Conservation (phyloP, 495 filamentous ascomycete genomes). For the Amphirosellinia nigrospora region DNA sequence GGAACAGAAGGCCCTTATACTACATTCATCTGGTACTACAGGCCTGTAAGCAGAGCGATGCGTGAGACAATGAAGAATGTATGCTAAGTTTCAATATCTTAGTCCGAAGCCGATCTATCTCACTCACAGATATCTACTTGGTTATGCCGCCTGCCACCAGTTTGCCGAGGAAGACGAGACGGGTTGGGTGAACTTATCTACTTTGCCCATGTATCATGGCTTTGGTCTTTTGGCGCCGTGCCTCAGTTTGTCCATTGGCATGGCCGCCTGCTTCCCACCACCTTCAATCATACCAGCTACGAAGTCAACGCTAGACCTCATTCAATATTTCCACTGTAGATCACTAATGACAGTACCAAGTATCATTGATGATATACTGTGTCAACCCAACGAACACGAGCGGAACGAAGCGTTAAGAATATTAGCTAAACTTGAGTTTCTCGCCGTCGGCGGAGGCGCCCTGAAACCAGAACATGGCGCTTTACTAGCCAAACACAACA, state of each 20-base stretch:
- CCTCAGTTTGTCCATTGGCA: constrained; percentile 50
- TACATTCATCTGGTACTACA: constrained; percentile 57
- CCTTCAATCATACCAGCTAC: constrained; percentile 38
- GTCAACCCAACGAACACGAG: constrained; percentile 32
- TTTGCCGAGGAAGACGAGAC: constrained; percentile 38
- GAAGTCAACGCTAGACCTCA: constrained; percentile 38
- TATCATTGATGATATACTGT: constrained; percentile 52
- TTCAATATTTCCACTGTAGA: constrained; percentile 32
- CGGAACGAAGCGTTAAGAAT: constrained; percentile 21
- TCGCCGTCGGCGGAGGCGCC: constrained; percentile 50
- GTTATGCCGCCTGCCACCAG: constrained; percentile 43
- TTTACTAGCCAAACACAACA: constrained; percentile 29
- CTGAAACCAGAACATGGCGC: constrained; percentile 36
- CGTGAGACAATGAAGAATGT: neutral
- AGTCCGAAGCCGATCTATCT: constrained; percentile 51
- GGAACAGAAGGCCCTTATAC: constrained; percentile 44
- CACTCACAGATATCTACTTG: constrained; percentile 50
- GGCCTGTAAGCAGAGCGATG: constrained; percentile 37
- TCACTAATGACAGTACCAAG: constrained; percentile 55
- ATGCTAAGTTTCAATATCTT: neutral
- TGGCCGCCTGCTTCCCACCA: constrained; percentile 45
- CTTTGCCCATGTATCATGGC: constrained; percentile 51
- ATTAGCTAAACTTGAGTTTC: constrained; percentile 46
- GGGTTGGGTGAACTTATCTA: constrained; percentile 47
- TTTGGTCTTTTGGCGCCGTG: constrained; percentile 52